phyloP scores from a whole-genome alignment of 805 yeast genomes.

The Metschnikowia cubensis region DNA sequence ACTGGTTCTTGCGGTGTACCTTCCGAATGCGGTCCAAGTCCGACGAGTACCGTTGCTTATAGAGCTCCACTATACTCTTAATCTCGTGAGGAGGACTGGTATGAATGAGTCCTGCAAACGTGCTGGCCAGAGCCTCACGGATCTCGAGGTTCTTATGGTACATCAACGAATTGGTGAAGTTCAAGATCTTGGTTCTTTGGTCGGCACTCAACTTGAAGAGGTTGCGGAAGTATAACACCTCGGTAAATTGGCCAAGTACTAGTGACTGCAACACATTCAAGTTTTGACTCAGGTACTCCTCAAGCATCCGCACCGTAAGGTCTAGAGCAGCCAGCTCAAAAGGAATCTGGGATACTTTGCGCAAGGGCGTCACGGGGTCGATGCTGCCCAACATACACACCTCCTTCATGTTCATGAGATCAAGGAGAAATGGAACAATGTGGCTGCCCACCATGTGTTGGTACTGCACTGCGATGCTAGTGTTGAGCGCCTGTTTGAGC shows the following conservation, averaged over 20 bases:
- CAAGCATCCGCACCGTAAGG: slow-evolving; percentile 36
- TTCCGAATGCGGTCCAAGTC: slow-evolving; percentile 40
- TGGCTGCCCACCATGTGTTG: slow-evolving; percentile 46
- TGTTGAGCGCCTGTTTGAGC: slow-evolving; percentile 49
- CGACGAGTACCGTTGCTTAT: slow-evolving; percentile 28
- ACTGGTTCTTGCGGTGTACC: slow-evolving; percentile 36
- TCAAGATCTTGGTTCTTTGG: slow-evolving; percentile 49
- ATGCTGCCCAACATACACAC: slow-evolving; percentile 69
- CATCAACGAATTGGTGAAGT: slow-evolving; percentile 49
- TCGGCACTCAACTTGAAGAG: slow-evolving; percentile 47
- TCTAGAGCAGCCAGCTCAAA: slow-evolving; percentile 21
- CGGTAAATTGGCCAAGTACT: slow-evolving; percentile 64
- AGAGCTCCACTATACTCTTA: slow-evolving; percentile 38
- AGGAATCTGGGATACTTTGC: slow-evolving; percentile 42
- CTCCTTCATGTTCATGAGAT: slow-evolving; percentile 66
- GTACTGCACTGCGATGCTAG: slow-evolving; percentile 51
- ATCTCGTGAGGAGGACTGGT: slow-evolving; percentile 47
- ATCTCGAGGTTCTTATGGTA: slow-evolving; percentile 68
- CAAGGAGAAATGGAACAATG: slow-evolving; percentile 67
- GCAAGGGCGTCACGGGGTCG: slow-evolving; percentile 47
- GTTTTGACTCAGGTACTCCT: slow-evolving; percentile 29
- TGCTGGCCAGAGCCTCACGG: slow-evolving; percentile 65
- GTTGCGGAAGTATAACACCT: slow-evolving; percentile 67
- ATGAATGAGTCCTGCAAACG: slow-evolving; percentile 79
- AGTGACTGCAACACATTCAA: slow-evolving; percentile 49